phyloP scores from a whole-genome alignment of 805 yeast species.

The Sugiyamaella valdiviana region DNA sequence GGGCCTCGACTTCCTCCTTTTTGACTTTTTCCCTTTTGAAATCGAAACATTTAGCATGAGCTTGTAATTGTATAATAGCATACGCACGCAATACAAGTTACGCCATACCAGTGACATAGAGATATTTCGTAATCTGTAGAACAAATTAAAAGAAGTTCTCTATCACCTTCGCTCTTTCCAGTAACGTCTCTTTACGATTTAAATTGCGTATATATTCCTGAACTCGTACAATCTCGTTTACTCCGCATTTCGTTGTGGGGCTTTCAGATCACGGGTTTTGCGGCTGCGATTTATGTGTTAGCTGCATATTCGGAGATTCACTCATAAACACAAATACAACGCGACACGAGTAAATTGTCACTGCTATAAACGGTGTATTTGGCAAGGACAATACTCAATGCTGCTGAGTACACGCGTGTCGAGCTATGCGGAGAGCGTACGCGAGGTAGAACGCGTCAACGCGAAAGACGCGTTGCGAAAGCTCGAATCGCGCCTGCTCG shows the following conservation, averaged over 20 bases:
- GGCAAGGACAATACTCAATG: neutral
- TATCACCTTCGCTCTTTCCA: too few relatives aligned
- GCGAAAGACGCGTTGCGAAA: neutral
- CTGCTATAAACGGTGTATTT: neutral
- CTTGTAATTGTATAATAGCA: too few relatives aligned
- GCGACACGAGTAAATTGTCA: too few relatives aligned
- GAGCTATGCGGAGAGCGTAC: neutral
- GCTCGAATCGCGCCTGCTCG: conserved; percentile 1
- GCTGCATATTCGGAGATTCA: too few relatives aligned
- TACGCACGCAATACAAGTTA: neutral
- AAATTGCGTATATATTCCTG: too few relatives aligned
- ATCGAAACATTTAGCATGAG: too few relatives aligned
- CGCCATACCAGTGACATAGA: neutral
- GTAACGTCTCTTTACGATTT: too few relatives aligned
- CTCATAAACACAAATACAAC: too few relatives aligned
- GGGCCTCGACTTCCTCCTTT: too few relatives aligned
- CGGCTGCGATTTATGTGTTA: neutral
- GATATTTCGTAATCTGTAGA: neutral
- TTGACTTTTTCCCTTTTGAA: too few relatives aligned
- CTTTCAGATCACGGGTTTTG: neutral
- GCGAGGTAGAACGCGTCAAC: neutral
- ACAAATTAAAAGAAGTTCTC: too few relatives aligned
- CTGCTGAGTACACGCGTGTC: neutral
- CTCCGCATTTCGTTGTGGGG: neutral
- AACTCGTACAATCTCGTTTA: too few relatives aligned